Evolutionary conservation across 2,329 filamentous ascomycete species (phyloP), one percentile per base, ranked within the genome.

Genomic region (Zymoseptoria passerinii): DNA sequence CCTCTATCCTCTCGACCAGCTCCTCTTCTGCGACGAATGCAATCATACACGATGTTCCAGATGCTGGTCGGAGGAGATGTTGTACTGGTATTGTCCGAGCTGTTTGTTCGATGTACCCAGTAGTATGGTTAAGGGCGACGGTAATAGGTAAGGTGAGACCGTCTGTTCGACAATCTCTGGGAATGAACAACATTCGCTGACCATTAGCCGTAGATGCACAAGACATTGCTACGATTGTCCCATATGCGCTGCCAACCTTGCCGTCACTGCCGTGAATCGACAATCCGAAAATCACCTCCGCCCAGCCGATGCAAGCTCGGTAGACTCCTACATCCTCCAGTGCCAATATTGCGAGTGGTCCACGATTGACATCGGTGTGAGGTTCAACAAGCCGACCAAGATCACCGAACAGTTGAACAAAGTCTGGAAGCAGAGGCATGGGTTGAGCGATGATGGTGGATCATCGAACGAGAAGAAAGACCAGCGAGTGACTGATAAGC

Each of bases 21-120:
- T 99, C 27, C 82, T 97, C 48, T 99, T 95, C 77, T 99, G 94
- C 78, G 92, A 96, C 71, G 94, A 97, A 72, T 99, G 94, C 73
- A 90, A 95, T 72, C 88, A 96, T 74, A 95, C 97, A 62, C 88
- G 94, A 66, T 99, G 94, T 72, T 89, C 90, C 5, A 82, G 91
- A 76, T 99, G 94, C 70, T 89, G 95, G 56, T 83, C 87, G 52
- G 94, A 99, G 71, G 94, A 99, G 76, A 91, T 96, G 57, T 86
- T 95, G 52, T 94, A 90, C 56, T 96, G 91, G 80, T 99, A 90
- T 75, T 99, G 94, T 69, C 94, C 94, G 4, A 92, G 85, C 72
- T 99, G 94, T 72, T 77, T 99, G 58, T 97, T 99, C 69, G 94
- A 99, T 74, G 92, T 96, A 29, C 91, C 92, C 4, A 95, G 89